Percentiles rank a stretch among this genome's conserved stretches.
Conservation (phyloP, 1,284 basidiomycete genomes). For the Puccinia polysora region DNA sequence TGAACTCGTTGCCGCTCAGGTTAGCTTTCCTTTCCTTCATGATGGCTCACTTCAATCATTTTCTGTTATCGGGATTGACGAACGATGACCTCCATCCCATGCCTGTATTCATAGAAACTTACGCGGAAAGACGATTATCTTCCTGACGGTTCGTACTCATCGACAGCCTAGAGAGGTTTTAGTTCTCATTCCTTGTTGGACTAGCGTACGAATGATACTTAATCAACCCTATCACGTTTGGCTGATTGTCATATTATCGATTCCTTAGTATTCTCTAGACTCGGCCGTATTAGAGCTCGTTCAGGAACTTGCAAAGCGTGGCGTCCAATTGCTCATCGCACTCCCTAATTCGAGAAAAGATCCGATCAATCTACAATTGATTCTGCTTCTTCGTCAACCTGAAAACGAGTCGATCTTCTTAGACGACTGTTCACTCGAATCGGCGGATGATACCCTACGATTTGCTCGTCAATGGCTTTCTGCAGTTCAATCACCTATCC, state of each 20-base stretch:
- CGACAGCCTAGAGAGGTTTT: not conserved
- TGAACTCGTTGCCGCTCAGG: slow-evolving; percentile 7
- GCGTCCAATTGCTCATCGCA: not conserved
- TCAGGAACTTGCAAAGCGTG: slow-evolving; percentile 3
- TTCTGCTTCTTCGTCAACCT: not conserved
- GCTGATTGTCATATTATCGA: not conserved
- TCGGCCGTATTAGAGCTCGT: slow-evolving; percentile 5
- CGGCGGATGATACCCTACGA: slow-evolving; percentile 19
- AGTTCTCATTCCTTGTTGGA: not conserved
- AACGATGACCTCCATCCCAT: not conserved
- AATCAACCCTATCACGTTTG: not conserved
- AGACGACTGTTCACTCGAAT: not conserved
- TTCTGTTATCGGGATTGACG: not conserved
- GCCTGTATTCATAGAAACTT: slow-evolving; percentile 9
- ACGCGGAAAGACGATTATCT: slow-evolving; percentile 23
- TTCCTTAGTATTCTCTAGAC: slow-evolving; percentile 2
- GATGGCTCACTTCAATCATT: not conserved
- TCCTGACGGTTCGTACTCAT: slow-evolving; percentile 8
- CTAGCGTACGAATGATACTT: not conserved
- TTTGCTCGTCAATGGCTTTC: slow-evolving; percentile 21
- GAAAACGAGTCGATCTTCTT: slow-evolving; percentile 12
- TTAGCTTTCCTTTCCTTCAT: not conserved
- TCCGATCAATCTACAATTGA: slow-evolving; percentile 21
- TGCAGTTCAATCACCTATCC: not conserved
- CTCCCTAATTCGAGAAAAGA: slow-evolving; percentile 9